Percentiles rank a stretch among this genome's conserved stretches.
phyloP scores from a whole-genome alignment of 495 filamentous ascomycete genomes.

The Xylaria flabelliformis region DNA sequence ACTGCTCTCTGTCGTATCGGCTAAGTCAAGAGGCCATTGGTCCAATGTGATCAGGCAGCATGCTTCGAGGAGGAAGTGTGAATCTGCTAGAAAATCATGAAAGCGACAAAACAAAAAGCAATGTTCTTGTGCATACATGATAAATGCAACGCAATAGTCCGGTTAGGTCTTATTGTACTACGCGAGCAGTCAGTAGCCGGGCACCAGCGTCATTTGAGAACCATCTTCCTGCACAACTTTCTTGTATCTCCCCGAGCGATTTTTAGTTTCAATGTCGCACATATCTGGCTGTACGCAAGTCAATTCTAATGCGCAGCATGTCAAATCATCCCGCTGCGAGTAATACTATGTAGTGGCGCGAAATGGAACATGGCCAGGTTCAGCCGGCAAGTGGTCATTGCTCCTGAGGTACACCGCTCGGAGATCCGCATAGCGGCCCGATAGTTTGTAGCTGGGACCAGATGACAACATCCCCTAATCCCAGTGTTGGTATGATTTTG shows the following conservation, averaged over 20 bases:
- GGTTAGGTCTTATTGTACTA: background rate
- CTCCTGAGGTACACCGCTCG: background rate
- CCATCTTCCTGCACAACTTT: background rate
- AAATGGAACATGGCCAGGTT: background rate
- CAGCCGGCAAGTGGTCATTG: background rate
- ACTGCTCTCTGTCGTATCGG: background rate
- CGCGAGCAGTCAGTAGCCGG: background rate
- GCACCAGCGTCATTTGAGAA: background rate
- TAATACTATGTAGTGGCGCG: background rate
- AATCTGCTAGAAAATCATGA: background rate
- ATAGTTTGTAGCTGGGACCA: too few relatives aligned
- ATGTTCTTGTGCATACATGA: background rate
- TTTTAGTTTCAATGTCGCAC: background rate
- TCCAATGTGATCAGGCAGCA: background rate
- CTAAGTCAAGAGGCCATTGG: background rate
- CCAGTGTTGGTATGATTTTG: background rate
- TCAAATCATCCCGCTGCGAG: background rate
- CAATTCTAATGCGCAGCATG: background rate
- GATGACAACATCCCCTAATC: background rate
- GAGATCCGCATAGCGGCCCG: too few relatives aligned
- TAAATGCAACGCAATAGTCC: background rate
- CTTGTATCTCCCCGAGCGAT: background rate
- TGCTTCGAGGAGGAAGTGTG: background rate
- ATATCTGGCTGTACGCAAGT: background rate
- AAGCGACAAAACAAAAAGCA: background rate